Conservation (phyloP, 2,329 filamentous ascomycete genomes). For the Monosporascus cannonballus region DNA sequence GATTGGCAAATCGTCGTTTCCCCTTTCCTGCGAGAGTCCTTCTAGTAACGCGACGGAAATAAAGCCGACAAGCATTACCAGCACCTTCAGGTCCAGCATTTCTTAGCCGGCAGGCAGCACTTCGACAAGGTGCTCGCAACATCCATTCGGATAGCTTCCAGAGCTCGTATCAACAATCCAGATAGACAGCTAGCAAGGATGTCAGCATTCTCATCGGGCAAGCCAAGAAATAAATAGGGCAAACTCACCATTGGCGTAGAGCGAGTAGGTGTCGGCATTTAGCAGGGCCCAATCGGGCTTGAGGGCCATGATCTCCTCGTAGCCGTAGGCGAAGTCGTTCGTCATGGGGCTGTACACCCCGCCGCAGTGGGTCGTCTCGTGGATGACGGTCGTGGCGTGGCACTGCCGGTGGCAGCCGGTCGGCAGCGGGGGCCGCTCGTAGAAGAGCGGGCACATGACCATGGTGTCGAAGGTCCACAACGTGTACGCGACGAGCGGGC, state of each 20-base stretch:
- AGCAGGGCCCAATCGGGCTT: constrained; percentile 7
- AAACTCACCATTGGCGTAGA: constrained; percentile 15
- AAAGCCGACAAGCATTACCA: too few species aligned
- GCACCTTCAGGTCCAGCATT: too few species aligned
- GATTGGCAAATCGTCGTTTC: too few species aligned
- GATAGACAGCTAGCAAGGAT: constrained; percentile 8
- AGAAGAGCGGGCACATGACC: constrained; percentile 17
- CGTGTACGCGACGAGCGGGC: constrained; percentile 16
- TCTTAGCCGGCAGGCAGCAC: too few species aligned
- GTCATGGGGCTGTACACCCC: constrained; percentile 13
- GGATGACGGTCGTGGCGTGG: constrained; percentile 16
- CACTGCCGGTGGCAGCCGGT: constrained; percentile 12
- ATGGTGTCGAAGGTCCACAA: constrained; percentile 9
- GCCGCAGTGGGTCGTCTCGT: constrained; percentile 17
- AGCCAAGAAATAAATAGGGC: background rate
- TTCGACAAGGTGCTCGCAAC: too few species aligned
- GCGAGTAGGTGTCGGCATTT: constrained; percentile 17
- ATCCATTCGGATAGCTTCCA: too few species aligned
- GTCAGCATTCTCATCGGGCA: constrained; percentile 1
- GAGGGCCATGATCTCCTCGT: constrained; percentile 12
- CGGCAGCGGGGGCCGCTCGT: constrained; percentile 12
- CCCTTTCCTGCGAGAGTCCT: too few species aligned
- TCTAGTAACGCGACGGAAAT: too few species aligned
- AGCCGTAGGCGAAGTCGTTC: constrained; percentile 13
- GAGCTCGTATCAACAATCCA: constrained; percentile 8